Evolutionary conservation across 2,329 filamentous ascomycete species (phyloP).

Genomic region (Phialophora macrospora): DNA sequence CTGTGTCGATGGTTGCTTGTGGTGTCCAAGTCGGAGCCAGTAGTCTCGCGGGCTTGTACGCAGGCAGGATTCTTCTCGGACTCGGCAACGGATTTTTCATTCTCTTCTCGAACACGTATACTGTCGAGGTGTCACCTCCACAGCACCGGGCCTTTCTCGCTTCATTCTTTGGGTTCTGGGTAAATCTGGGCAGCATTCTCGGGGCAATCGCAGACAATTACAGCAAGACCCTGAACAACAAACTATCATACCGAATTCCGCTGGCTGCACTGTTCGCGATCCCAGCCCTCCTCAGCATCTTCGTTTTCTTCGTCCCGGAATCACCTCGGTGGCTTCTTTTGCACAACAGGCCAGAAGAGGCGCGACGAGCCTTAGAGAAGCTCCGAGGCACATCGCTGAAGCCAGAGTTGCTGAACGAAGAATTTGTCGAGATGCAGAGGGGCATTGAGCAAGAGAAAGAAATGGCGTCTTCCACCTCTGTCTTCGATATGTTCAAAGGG

Average conservation of each 20-base stretch:
- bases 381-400: conserved; percentile 27
- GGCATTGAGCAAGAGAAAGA: conserved; percentile 31
- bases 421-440: conserved; percentile 37
- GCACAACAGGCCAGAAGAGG: conserved; percentile 31
- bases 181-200: conserved; percentile 56
- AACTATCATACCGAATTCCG: conserved; percentile 55
- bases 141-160: conserved; percentile 57
- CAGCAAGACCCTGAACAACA: conserved; percentile 47
- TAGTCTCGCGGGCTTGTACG: conserved; percentile 50
- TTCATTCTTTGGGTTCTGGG: conserved; percentile 56
- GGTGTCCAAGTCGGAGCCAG: conserved; percentile 54
- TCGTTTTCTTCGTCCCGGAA: conserved; percentile 55
- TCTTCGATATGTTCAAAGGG: conserved; percentile 44
- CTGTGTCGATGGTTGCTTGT: conserved; percentile 52
- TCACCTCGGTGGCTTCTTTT: conserved; percentile 46
- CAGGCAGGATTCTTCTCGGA: conserved; percentile 54
- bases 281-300: conserved; percentile 53
- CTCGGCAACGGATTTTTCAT: conserved; percentile 53
- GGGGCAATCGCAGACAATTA: conserved; percentile 53
- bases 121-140: conserved; percentile 55
- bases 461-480: conserved; percentile 26
- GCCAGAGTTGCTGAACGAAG: conserved; percentile 26
- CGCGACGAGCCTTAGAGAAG: conserved; percentile 21
- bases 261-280: conserved; percentile 55
- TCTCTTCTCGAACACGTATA: conserved; percentile 55